These are phyloP conservation scores for Ilex asprella DNA, from an alignment of 257 asterid species.

Conservation along the genomic window DNA sequence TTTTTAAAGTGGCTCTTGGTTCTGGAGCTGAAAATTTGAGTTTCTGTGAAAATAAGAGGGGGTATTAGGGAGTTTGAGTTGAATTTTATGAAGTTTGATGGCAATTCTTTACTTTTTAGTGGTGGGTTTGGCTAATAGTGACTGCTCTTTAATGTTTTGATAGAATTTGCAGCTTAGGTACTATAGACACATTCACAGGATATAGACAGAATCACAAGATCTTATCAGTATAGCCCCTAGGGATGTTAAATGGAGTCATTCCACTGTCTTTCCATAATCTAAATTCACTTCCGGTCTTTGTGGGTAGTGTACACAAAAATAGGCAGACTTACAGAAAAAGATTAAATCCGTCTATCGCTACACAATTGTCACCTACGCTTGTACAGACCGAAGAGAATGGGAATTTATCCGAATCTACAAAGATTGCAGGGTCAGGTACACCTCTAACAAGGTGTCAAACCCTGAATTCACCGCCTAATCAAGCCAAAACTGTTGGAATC, in stretches of 20 bases:
- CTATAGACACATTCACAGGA: background rate
- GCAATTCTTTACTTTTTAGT: no score
- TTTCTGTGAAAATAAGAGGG: no score
- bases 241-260: slow-evolving; percentile 10
- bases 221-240: background rate
- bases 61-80: no score
- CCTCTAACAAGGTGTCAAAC: slow-evolving; percentile 6
- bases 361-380: background rate
- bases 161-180: background rate
- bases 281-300: background rate
- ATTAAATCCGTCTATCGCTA: background rate
- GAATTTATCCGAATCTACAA: slow-evolving; percentile 10
- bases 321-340: slow-evolving; percentile 1
- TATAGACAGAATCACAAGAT: background rate
- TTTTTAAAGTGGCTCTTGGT: no score
- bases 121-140: no score
- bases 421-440: slow-evolving; percentile 9
- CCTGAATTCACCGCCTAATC: slow-evolving; percentile 15
- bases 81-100: no score
- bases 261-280: slow-evolving; percentile 5
- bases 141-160: no score
- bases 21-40: no score
- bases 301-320: background rate
- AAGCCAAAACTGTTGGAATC: slow-evolving; percentile 32
- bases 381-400: slow-evolving; percentile 22